These are phyloP conservation scores for Penicillium desertorum DNA, from an alignment of 495 filamentous ascomycete species.

Conservation along the genomic window DNA sequence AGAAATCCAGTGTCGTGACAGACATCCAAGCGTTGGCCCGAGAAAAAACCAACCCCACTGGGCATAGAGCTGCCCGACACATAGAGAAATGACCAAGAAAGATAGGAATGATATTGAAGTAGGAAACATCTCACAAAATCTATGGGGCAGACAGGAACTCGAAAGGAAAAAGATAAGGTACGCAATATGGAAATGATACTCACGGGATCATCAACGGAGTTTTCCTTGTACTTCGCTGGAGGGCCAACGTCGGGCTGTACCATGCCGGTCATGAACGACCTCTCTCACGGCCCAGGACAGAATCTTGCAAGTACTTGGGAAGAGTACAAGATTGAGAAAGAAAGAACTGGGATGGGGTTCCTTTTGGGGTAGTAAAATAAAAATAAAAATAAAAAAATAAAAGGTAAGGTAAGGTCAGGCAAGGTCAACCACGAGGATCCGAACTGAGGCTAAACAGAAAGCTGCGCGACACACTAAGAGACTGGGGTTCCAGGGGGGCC, in stretches of 20 bases:
- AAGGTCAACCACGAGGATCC: conserved; percentile 11
- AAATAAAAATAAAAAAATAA: no score
- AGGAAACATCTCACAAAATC: conserved; percentile 19
- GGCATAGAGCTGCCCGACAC: neutral
- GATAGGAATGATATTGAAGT: conserved; percentile 27
- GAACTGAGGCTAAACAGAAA: conserved; percentile 21
- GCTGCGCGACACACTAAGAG: conserved; percentile 27
- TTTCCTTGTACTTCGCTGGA: conserved; percentile 46
- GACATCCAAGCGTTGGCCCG: neutral
- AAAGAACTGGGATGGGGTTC: conserved; percentile 16
- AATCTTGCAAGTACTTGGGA: conserved; percentile 10
- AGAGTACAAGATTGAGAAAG: conserved; percentile 11
- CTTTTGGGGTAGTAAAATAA: neutral
- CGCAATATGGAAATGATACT: conserved; percentile 26
- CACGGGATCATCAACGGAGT: conserved; percentile 44
- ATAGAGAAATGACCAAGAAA: conserved; percentile 18
- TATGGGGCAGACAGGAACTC: conserved; percentile 9
- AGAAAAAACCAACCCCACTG: neutral
- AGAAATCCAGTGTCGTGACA: neutral
- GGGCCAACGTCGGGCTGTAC: conserved; percentile 48
- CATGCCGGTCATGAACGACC: conserved; percentile 48
- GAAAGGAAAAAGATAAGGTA: conserved; percentile 18
- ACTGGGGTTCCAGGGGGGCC: conserved; percentile 39
- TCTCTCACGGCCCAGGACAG: conserved; percentile 20
- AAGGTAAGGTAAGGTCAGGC: no score